Conservation (phyloP, 345 rosid species). For the Moricandia arvensis region DNA sequence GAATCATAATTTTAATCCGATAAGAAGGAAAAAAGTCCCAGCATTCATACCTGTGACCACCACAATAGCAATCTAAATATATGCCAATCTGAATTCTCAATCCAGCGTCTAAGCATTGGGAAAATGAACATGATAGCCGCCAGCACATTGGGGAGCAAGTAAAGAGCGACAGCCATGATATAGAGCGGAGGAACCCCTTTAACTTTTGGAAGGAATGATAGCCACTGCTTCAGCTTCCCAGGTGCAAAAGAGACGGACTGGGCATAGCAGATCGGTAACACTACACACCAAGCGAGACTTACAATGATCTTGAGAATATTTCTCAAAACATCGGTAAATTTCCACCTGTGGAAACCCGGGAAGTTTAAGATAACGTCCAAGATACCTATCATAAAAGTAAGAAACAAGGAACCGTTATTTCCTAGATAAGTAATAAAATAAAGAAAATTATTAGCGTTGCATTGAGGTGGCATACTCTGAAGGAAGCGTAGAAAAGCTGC, state of each 20-base stretch:
- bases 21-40: background rate
- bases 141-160: conserved; percentile 77
- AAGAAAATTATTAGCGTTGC: background rate
- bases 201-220: conserved; percentile 57
- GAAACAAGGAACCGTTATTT: conserved; percentile 12
- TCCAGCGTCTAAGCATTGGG: conserved; percentile 94
- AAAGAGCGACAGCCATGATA: conserved; percentile 67
- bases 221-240: conserved; percentile 37
- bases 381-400: conserved; percentile 52
- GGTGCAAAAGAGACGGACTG: conserved; percentile 54
- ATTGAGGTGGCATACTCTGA: conserved; percentile 55
- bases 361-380: conserved; percentile 84
- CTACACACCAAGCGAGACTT: conserved; percentile 69
- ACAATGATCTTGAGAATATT: conserved; percentile 67
- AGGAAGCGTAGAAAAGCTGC: conserved; percentile 85
- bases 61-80: conserved; percentile 78
- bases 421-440: conserved; percentile 8
- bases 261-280: conserved; percentile 72
- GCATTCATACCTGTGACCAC: conserved; percentile 88
- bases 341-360: conserved; percentile 94
- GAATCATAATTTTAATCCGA: background rate
- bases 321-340: conserved; percentile 68
- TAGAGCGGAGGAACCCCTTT: conserved; percentile 76
- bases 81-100: conserved; percentile 95
- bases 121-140: conserved; percentile 80